Percentiles rank a stretch among this genome's conserved stretches.
phyloP scores from a whole-genome alignment of 108 stramenopile genomes.

The Stephanodiscus triporus region DNA sequence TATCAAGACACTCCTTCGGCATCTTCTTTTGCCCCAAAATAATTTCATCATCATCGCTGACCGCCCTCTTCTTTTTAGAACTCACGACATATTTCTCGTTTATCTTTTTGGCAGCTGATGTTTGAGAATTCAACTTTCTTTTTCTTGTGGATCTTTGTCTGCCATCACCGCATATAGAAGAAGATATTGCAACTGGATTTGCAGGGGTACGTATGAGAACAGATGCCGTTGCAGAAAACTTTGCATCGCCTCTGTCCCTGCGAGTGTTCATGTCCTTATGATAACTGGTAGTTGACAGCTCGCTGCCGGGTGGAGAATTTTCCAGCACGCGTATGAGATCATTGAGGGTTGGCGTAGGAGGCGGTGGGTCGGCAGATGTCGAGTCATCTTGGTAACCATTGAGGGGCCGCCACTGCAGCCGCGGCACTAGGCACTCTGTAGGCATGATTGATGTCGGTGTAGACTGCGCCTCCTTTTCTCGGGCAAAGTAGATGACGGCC shows the following conservation, averaged over 20 bases:
- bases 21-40: not conserved
- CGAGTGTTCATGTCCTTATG: not conserved
- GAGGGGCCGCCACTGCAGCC: not conserved
- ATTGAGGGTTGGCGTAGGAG: slow-evolving; percentile 6
- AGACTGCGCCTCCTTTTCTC: too few species aligned
- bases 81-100: not conserved
- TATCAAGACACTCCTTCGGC: not conserved
- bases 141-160: not conserved
- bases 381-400: not conserved
- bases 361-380: not conserved
- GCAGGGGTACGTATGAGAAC: not conserved
- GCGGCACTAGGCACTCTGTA: not conserved
- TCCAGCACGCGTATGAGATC: slow-evolving; percentile 1
- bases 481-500: too few species aligned
- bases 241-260: not conserved
- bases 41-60: slow-evolving; percentile 2
- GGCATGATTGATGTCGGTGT: too few species aligned
- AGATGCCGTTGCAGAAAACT: not conserved
- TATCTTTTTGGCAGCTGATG: not conserved
- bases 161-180: not conserved
- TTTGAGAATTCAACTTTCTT: not conserved
- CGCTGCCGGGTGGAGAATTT: slow-evolving; percentile 2
- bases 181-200: not conserved
- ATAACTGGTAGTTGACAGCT: not conserved
- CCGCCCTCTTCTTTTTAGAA: not conserved